A percentile compares a stretch with the other conserved stretches of the same genome.
Conservation (phyloP, 257 asterid genomes). For the Primulina eburnea region DNA sequence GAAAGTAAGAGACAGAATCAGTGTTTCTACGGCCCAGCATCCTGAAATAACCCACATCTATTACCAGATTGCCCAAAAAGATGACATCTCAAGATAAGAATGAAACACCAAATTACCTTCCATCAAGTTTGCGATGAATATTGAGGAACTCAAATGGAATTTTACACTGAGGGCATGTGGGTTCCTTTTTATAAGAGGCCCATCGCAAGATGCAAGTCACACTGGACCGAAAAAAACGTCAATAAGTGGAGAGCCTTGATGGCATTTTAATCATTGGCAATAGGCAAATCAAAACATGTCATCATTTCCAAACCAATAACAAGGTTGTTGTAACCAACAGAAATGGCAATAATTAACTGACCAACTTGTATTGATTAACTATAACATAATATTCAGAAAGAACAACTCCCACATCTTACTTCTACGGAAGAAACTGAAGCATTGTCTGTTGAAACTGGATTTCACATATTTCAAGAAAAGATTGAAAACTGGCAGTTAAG, state of each 20-base stretch:
- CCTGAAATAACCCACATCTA: background rate
- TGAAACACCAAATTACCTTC: slow-evolving; percentile 51
- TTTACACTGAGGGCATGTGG: slow-evolving; percentile 90
- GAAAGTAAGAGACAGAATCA: background rate
- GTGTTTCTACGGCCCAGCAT: background rate
- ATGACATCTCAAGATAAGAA: background rate
- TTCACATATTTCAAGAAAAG: background rate
- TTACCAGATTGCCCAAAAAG: background rate
- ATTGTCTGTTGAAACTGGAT: background rate
- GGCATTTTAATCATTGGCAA: background rate
- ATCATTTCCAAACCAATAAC: slow-evolving; percentile 11
- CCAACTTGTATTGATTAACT: slow-evolving; percentile 1
- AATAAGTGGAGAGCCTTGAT: slow-evolving; percentile 6
- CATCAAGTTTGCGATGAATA: slow-evolving; percentile 88
- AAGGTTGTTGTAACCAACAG: background rate
- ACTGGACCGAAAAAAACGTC: slow-evolving; percentile 39
- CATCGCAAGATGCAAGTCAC: slow-evolving; percentile 86
- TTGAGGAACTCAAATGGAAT: slow-evolving; percentile 68
- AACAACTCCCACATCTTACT: slow-evolving; percentile 4
- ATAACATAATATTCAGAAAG: slow-evolving; percentile 4
- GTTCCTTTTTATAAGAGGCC: slow-evolving; percentile 80
- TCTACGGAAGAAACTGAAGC: background rate
- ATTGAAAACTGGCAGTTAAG: background rate
- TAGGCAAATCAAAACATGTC: slow-evolving; percentile 15
- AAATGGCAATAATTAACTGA: slow-evolving; percentile 6